Evolutionary conservation across 345 rosid genomes (phyloP), one percentile per base, ranked within the genome.

Genomic region (Jatropha curcas): DNA sequence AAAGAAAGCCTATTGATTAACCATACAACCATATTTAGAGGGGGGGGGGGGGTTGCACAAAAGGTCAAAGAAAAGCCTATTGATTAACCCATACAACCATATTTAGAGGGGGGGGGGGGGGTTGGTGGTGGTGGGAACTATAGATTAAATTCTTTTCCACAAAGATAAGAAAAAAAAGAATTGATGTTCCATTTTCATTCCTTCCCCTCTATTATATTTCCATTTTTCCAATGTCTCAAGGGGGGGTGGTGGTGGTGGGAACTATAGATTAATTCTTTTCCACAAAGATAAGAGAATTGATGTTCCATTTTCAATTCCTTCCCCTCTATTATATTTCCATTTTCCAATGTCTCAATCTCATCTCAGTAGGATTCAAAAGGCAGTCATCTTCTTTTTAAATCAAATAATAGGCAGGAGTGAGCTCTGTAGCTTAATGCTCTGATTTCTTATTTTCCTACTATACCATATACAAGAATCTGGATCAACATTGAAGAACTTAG

Each of bases 21-120:
- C 24, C 34, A 57, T 60, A 20, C 4, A 24, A 16, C 59, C 31
- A 55, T 13, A 55, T 28, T 58, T 14, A 3, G 12, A 27, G 16
- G 37, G 4, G n/a, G n/a, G n/a, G n/a, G n/a, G n/a, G n/a, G n/a
- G n/a, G n/a, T 65, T 72, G 74, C 4, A 66, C 28, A n/a, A 58
- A 63, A 45, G 41, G 35, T 65, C 52, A 76, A 41, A 33, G 50
- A n/a, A 41, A 77, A 75, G 37, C 71, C 78, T 51, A n/a, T 43
- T 35, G 65, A 39, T 66, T 7, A 51, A 65, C 24, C n/a, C 34
- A 57, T 60, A 20, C 4, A 24, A 16, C 59, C 31, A 55, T 13
- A 55, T 28, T 58, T 14, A 3, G 12, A 27, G 16, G 37, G 4
- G n/a, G n/a, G n/a, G n/a, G n/a, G n/a, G n/a, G n/a, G n/a, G n/a